These are phyloP conservation scores for Mycogone perniciosa DNA, from an alignment of 2,329 filamentous ascomycete genomes.

Conservation along the genomic window DNA sequence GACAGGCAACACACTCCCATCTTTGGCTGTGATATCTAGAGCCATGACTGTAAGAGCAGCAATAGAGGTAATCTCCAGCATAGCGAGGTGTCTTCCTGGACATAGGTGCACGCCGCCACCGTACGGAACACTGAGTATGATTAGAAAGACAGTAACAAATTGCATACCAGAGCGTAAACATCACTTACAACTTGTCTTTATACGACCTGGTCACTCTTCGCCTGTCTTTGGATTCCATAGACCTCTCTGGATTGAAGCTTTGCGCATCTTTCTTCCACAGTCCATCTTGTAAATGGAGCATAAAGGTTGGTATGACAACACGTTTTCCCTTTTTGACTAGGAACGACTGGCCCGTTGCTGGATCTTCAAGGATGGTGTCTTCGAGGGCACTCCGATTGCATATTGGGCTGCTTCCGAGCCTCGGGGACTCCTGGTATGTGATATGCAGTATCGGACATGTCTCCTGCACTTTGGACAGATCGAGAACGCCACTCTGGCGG, in stretches of 20 bases:
- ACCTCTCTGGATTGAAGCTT: not conserved
- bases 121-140: constrained; percentile 2
- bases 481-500: not conserved
- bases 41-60: not conserved
- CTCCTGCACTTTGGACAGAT: not conserved
- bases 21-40: not conserved
- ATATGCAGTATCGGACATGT: not conserved
- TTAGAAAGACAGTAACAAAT: too few species aligned
- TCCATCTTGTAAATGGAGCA: not conserved
- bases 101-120: constrained; percentile 3
- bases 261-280: constrained; percentile 2
- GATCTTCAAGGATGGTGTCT: not conserved
- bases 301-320: constrained; percentile 1
- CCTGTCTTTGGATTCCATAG: not conserved
- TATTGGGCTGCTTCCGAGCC: not conserved
- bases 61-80: constrained; percentile 1
- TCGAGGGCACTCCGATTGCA: constrained; percentile 2
- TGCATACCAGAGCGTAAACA: too few species aligned
- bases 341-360: not conserved
- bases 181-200: too few species aligned
- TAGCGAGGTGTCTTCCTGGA: constrained; percentile 3
- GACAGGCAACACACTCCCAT: not conserved
- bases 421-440: constrained; percentile 4
- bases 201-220: too few species aligned
- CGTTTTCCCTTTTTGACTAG: not conserved